phyloP scores from a whole-genome alignment of 106 monocot genomes.

The Allium fistulosum region DNA sequence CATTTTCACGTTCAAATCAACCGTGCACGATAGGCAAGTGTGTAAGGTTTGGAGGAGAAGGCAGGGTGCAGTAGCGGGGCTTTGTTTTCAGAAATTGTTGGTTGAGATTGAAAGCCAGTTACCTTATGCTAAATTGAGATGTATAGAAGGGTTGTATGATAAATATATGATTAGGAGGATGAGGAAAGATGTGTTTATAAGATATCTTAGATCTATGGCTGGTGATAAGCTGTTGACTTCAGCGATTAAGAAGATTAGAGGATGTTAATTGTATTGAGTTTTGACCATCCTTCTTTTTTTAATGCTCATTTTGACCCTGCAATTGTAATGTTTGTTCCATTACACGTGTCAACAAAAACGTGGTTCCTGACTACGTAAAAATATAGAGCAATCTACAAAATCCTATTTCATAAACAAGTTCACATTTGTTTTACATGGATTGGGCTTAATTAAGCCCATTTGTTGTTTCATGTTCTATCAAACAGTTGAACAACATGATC shows the following conservation, averaged over 20 bases:
- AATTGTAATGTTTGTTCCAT: background rate
- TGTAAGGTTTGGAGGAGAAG: background rate
- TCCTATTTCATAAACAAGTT: no score
- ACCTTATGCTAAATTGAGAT: background rate
- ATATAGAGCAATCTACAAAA: no score
- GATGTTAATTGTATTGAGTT: no score
- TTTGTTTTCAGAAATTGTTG: constrained; percentile 21
- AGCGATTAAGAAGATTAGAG: constrained; percentile 20
- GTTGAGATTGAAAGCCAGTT: constrained; percentile 25
- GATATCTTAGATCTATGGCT: constrained; percentile 12
- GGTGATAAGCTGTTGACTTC: constrained; percentile 40
- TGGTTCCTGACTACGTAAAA: no score
- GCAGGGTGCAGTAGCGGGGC: background rate
- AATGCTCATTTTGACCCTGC: no score
- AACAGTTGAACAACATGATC: no score
- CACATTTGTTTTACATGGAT: no score
- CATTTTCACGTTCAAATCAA: constrained; percentile 44
- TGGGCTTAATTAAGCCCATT: no score
- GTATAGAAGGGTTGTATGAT: constrained; percentile 14
- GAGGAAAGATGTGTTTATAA: constrained; percentile 22
- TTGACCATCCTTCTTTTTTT: no score
- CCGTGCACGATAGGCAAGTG: constrained; percentile 1
- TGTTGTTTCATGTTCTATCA: no score
- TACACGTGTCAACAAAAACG: no score
- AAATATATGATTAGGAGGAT: constrained; percentile 35